Evolutionary conservation across 495 filamentous ascomycete genomes (phyloP).

Genomic region (Aspergillus saccharolyticus): DNA sequence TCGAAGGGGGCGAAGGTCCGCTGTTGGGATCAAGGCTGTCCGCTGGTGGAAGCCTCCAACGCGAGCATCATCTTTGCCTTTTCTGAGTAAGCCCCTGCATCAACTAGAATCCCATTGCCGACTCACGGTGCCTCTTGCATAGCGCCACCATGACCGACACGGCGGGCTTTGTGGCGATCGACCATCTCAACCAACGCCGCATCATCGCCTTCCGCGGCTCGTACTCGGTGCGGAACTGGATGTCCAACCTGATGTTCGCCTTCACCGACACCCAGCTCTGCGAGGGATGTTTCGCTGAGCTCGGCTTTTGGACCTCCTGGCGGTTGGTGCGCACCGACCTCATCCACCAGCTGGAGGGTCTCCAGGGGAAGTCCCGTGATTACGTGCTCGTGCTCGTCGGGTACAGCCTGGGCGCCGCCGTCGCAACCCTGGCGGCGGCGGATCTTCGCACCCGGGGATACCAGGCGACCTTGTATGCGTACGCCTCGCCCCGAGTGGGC

Average conservation of each 20-base stretch:
- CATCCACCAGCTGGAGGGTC: conserved; percentile 27
- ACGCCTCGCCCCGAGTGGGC: conserved; percentile 60
- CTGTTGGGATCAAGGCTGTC: neutral
- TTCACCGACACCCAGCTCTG: conserved; percentile 40
- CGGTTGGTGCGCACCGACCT: conserved; percentile 33
- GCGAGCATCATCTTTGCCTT: neutral
- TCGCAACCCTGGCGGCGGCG: conserved; percentile 55
- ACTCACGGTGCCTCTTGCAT: neutral
- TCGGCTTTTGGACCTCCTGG: conserved; percentile 54
- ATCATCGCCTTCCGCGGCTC: conserved; percentile 63
- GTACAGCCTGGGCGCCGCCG: conserved; percentile 60
- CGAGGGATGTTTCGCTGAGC: conserved; percentile 40
- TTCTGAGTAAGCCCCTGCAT: conserved; percentile 34
- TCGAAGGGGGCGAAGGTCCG: neutral
- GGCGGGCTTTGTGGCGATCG: conserved; percentile 59
- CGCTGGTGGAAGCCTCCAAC: neutral
- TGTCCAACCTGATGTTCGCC: conserved; percentile 49
- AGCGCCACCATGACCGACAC: conserved; percentile 57
- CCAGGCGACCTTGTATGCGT: conserved; percentile 49
- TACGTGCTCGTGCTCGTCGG: conserved; percentile 55
- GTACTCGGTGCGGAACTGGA: conserved; percentile 61
- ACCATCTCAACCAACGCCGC: conserved; percentile 53
- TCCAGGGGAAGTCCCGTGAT: conserved; percentile 32
- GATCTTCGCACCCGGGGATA: conserved; percentile 48
- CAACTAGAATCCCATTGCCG: conserved; percentile 36